phyloP scores from a whole-genome alignment of 768 basidiomycete genomes.

The Coprinopsis marcescibilis region DNA sequence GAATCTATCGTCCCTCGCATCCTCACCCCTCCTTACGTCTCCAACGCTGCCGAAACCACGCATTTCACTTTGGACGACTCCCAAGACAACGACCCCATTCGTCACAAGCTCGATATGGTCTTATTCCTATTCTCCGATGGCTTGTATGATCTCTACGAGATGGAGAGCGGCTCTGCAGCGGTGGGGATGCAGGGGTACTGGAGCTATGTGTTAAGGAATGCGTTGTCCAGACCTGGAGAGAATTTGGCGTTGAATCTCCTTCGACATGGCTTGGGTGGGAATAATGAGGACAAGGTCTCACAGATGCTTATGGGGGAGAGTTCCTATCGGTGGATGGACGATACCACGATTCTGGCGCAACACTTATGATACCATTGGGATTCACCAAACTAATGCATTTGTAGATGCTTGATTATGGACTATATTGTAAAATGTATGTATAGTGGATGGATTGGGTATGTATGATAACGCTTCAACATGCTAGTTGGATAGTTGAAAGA shows the following conservation, averaged over 20 bases:
- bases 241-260: slow-evolving; percentile 37
- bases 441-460: too few relatives aligned
- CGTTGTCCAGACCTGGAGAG: slow-evolving; percentile 13
- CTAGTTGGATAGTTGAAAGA: too few relatives aligned
- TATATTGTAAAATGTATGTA: too few relatives aligned
- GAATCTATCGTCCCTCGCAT: slow-evolving; percentile 40
- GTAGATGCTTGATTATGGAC: too few relatives aligned
- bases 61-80: slow-evolving; percentile 36
- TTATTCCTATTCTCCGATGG: slow-evolving; percentile 51
- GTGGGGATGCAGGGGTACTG: slow-evolving; percentile 27
- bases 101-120: slow-evolving; percentile 18
- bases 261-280: slow-evolving; percentile 39
- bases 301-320: slow-evolving; percentile 45
- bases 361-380: slow-evolving; percentile 25
- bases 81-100: too few relatives aligned
- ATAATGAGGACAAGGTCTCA: slow-evolving; percentile 35
- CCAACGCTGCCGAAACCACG: slow-evolving; percentile 35
- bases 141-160: slow-evolving; percentile 39
- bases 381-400: too few relatives aligned
- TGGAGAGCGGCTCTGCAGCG: slow-evolving; percentile 24
- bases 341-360: slow-evolving; percentile 46
- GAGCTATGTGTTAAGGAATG: slow-evolving; percentile 26
- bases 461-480: too few relatives aligned
- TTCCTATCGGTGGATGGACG: slow-evolving; percentile 49
- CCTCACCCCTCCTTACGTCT: slow-evolving; percentile 49